phyloP scores from a whole-genome alignment of 1,139 yeast species.

The Suhomyces wounanorum region DNA sequence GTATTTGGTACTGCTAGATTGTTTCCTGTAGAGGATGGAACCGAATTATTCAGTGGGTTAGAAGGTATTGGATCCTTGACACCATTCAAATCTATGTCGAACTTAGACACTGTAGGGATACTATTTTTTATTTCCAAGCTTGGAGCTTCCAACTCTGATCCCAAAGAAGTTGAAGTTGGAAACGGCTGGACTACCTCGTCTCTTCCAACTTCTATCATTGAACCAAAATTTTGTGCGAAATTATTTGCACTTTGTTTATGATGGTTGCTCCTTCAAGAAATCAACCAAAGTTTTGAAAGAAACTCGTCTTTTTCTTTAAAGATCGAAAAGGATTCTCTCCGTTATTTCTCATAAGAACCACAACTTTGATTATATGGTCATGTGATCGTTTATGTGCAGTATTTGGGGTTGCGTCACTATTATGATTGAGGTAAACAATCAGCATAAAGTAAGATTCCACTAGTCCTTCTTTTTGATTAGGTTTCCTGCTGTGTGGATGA shows the following conservation, averaged over 20 bases:
- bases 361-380: conserved; percentile 1
- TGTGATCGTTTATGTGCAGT: background rate
- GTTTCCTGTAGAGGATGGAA: background rate
- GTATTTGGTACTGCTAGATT: background rate
- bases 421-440: background rate
- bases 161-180: conserved; percentile 5
- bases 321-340: background rate
- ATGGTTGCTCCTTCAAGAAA: background rate
- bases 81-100: background rate
- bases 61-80: background rate
- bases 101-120: background rate
- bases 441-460: background rate
- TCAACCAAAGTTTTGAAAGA: background rate
- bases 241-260: background rate
- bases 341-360: conserved; percentile 2
- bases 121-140: background rate
- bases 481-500: background rate
- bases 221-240: background rate
- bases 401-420: too few relatives aligned
- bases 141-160: background rate
- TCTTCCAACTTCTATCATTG: conserved; percentile 9
- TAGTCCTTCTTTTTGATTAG: too few relatives aligned
- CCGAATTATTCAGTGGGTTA: background rate
- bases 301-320: background rate
- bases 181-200: conserved; percentile 12